A percentile compares a stretch with the other conserved stretches of the same genome.
These are phyloP conservation scores for Syncephalastrum monosporum DNA, from an alignment of 371 early-diverging fungal genomes.

Conservation along the genomic window DNA sequence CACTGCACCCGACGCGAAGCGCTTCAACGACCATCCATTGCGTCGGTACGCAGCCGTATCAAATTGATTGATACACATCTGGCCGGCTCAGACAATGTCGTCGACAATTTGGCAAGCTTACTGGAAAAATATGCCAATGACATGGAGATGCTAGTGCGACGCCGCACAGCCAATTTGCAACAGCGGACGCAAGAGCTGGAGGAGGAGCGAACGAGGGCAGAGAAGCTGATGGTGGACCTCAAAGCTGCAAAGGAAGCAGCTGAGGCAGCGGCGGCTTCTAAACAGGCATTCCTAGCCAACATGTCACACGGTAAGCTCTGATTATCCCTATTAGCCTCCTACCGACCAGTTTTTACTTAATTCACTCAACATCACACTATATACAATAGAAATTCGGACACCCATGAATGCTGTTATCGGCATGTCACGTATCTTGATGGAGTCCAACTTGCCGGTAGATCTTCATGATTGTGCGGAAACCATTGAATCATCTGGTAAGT, in stretches of 20 bases:
- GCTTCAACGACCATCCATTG: conserved; percentile 30
- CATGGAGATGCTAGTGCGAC: conserved; percentile 51
- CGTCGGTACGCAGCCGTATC: conserved; percentile 31
- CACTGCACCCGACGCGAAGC: conserved; percentile 36
- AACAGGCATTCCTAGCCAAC: conserved; percentile 51
- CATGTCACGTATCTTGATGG: conserved; percentile 44
- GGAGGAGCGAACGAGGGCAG: conserved; percentile 44
- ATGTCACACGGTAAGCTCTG: conserved; percentile 42
- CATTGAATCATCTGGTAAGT: conserved; percentile 37
- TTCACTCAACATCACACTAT: not conserved
- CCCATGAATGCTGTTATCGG: conserved; percentile 56
- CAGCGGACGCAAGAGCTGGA: conserved; percentile 52
- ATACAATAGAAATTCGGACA: conserved; percentile 30
- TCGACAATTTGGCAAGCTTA: conserved; percentile 51
- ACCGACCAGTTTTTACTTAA: not conserved
- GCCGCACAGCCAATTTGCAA: conserved; percentile 49
- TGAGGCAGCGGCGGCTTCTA: conserved; percentile 55
- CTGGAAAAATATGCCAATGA: conserved; percentile 55
- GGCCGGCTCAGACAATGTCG: conserved; percentile 41
- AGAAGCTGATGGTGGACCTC: conserved; percentile 39
- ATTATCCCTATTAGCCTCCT: not conserved
- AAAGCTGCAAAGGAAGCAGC: conserved; percentile 52
- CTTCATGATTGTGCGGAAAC: conserved; percentile 44
- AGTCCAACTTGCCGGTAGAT: conserved; percentile 36
- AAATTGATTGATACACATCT: conserved; percentile 46